phyloP scores from a whole-genome alignment of 805 yeast genomes.

The Priceomyces castillae region DNA sequence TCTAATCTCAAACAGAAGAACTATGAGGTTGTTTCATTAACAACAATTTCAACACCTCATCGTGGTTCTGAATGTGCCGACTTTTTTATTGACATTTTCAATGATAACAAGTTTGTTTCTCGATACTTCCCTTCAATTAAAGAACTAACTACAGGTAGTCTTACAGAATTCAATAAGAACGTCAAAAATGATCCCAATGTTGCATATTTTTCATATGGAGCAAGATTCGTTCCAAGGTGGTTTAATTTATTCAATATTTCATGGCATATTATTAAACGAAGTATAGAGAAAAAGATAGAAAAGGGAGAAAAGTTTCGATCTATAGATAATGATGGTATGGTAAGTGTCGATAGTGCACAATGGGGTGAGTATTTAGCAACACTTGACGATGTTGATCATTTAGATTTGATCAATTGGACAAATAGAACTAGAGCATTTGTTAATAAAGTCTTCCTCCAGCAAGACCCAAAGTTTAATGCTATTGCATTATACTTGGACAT shows the following conservation, averaged over 20 bases:
- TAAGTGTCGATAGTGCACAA: constrained; percentile 68
- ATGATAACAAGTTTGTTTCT: constrained; percentile 16
- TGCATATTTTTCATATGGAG: constrained; percentile 80
- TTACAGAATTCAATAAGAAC: constrained; percentile 52
- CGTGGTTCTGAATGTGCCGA: constrained; percentile 84
- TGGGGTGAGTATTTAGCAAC: constrained; percentile 89
- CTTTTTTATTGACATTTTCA: constrained; percentile 43
- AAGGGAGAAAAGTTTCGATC: constrained; percentile 4
- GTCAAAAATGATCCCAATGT: constrained; percentile 60
- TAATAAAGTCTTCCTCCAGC: constrained; percentile 28
- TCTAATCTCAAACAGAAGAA: constrained; percentile 42
- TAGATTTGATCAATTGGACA: constrained; percentile 84
- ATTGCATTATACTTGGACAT: constrained; percentile 67
- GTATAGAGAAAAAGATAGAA: constrained; percentile 2
- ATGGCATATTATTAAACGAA: constrained; percentile 53
- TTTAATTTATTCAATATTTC: constrained; percentile 59
- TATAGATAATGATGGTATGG: constrained; percentile 77
- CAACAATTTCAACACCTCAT: constrained; percentile 89
- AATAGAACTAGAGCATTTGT: constrained; percentile 44
- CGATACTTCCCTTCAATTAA: constrained; percentile 35
- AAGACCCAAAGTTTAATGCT: constrained; percentile 54
- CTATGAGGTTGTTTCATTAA: constrained; percentile 66
- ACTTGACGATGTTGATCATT: constrained; percentile 73
- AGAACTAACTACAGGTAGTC: constrained; percentile 60
- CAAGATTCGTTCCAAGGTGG: constrained; percentile 62